Evolutionary conservation across 495 filamentous ascomycete genomes (phyloP).

Genomic region (Aspergillus nidulans): DNA sequence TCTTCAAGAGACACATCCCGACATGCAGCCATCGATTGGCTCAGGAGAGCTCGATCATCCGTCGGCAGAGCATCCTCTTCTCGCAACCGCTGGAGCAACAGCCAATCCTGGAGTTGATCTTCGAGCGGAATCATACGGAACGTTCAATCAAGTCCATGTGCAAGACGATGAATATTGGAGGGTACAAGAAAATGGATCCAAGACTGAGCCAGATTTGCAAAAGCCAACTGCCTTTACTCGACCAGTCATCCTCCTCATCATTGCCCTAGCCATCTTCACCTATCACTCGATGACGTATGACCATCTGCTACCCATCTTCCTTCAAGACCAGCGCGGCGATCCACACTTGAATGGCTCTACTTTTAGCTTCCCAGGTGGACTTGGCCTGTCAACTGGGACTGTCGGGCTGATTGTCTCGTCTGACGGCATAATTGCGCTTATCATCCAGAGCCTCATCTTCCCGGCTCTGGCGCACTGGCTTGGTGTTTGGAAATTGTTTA

Average conservation of each 20-base stretch:
- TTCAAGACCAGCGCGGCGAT: slow-evolving; percentile 59
- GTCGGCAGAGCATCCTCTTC: slow-evolving; percentile 61
- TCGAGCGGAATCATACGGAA: slow-evolving; percentile 72
- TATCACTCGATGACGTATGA: slow-evolving; percentile 89
- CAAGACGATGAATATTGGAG: slow-evolving; percentile 46
- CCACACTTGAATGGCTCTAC: slow-evolving; percentile 25
- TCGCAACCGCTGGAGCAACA: slow-evolving; percentile 66
- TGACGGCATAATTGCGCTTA: slow-evolving; percentile 73
- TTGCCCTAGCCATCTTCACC: slow-evolving; percentile 75
- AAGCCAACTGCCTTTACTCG: slow-evolving; percentile 56
- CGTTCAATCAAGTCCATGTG: slow-evolving; percentile 59
- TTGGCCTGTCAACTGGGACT: slow-evolving; percentile 66
- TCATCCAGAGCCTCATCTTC: slow-evolving; percentile 74
- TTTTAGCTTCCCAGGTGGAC: slow-evolving; percentile 64
- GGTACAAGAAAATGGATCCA: slow-evolving; percentile 43
- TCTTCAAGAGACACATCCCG: slow-evolving; percentile 76
- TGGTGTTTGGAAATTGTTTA: slow-evolving; percentile 70
- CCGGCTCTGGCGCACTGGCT: slow-evolving; percentile 64
- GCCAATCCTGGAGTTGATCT: slow-evolving; percentile 67
- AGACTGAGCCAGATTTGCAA: slow-evolving; percentile 25
- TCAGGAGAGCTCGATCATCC: slow-evolving; percentile 46
- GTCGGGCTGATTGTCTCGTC: slow-evolving; percentile 77
- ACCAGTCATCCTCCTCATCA: slow-evolving; percentile 62
- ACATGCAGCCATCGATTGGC: slow-evolving; percentile 60
- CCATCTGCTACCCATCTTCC: slow-evolving; percentile 77